Base-by-base conservation (phyloP, 257 asterid genomes). In the Salvia rosmarinus region DNA sequence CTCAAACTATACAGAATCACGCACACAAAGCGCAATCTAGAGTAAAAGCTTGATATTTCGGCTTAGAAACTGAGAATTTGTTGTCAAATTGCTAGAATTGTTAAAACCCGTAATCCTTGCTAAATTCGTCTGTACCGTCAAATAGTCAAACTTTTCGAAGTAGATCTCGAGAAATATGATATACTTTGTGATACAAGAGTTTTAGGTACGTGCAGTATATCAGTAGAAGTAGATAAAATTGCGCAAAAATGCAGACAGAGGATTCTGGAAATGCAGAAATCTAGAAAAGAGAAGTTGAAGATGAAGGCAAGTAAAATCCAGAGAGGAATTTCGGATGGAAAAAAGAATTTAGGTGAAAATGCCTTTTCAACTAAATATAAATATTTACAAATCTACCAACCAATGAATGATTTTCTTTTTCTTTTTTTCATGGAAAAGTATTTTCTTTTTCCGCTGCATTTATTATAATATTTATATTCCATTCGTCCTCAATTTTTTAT, bases 221-320 rank as follows among this genome's bases (percentile, higher is more conserved):
- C 21, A 43, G 63, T 43, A 42, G 25, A 44, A 11, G 58, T 66
- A 68, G 66, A 49, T 28, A 67, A 52, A 21, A 54, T 49, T 61
- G 16, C 42, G 52, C 68, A 23, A 40, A 64, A 64, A 0, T 54
- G 8, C 6, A 35, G 70, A n/a, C 34, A 3, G 57, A 23, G 55
- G 63, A n/a, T 72, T 78, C 21, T 57, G 23, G 52, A 17, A 43
- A 59, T 25, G 47, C 75, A 67, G 46, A 69, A 69, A 74, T 73
- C 40, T 55, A 62, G 82, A 56, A 60, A 60, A 69, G 70, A 46
- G 73, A 62, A 30, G 61, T 12, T 42, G 76, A 12, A 28, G 71
- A n/a, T 23, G 58, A 23, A 49, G 63, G 30, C 7, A 21, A 25
- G 54, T 35, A 64, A 70, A 50, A 50, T 50, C 52, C 19, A 35